Evolutionary conservation across 1,139 yeast genomes (phyloP), one percentile per base, ranked within the genome.

Genomic region (Geotrichum cucujoidarum): DNA sequence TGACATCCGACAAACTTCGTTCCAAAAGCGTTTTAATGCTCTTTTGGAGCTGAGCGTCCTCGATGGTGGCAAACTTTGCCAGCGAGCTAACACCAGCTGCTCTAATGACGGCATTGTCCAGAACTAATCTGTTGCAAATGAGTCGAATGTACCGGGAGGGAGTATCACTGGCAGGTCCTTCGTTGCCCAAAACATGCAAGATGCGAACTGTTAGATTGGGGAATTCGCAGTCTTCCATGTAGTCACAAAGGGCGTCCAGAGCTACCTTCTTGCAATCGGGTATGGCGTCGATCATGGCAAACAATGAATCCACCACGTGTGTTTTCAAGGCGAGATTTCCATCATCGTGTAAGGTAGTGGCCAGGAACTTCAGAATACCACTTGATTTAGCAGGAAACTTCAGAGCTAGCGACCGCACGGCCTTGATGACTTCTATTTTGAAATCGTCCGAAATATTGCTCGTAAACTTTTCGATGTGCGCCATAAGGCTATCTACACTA

Each of bases 141-240:
- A 90, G 95, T 71, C 99, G 83, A 55, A 92, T 90, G 67, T 88
- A 92, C 63, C 86, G 76, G 2, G 96, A 85, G 49, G 98, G 97
- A 57, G 83, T 85, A 11, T 82, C 61, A 8, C 96, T 83, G 50
- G 75, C 71, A 58, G 98, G 97, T 55, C 98, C 99, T 68, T 89
- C 95, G 55, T 83, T 86, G 61, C 98, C 98, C 57, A 92, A 76
- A 57, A 90, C 71, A 68, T 89, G 95, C 66, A 92, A 76, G 55
- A 94, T 83, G 65, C 97, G 81, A 27, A 90, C 96, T 30, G 95
- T 80, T 53, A 92, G 79, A 67, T 89, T 96, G 32, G 96, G 85
- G 70, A 77, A 92, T 70, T 92, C 99, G 71, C 97, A 92, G 72
- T 92, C 99, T 70, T 94, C 99, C 59, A 92, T 92, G 63, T 89